phyloP scores from a whole-genome alignment of 2,329 filamentous ascomycete genomes.

The Ilyonectria sp. region DNA sequence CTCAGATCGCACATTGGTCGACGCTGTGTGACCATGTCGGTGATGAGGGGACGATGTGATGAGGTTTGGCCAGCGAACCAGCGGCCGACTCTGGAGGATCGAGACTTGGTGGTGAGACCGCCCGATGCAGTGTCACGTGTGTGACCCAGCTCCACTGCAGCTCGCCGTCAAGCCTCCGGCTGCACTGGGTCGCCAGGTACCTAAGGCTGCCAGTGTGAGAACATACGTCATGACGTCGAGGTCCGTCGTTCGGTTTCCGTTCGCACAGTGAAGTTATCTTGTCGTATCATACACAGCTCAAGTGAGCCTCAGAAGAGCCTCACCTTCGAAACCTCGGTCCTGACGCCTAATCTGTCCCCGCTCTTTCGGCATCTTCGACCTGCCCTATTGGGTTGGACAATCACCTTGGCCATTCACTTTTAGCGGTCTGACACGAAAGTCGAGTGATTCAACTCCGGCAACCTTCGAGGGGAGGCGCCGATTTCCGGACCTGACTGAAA shows the following conservation, averaged over 20 bases:
- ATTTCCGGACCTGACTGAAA: neutral
- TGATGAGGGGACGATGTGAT: conserved; percentile 35
- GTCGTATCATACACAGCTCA: neutral
- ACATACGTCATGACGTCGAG: conserved; percentile 12
- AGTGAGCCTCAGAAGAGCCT: conserved; percentile 18
- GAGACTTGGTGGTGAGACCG: conserved; percentile 27
- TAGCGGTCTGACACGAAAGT: conserved; percentile 7
- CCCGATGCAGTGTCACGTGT: conserved; percentile 39
- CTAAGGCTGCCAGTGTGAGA: neutral
- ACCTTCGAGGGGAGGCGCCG: conserved; percentile 4
- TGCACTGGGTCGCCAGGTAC: neutral
- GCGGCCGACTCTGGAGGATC: conserved; percentile 16
- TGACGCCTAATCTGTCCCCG: conserved; percentile 16
- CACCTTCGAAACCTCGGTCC: conserved; percentile 1
- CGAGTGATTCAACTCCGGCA: conserved; percentile 12
- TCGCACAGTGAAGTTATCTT: conserved; percentile 4
- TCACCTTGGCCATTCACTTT: neutral
- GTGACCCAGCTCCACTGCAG: neutral
- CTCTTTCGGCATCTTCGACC: conserved; percentile 28
- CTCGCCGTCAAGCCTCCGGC: neutral
- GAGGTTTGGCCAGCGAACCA: conserved; percentile 35
- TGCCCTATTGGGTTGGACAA: conserved; percentile 27
- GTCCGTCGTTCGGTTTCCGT: neutral
- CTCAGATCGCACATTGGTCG: conserved; percentile 41
- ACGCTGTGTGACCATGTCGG: conserved; percentile 40